These are phyloP conservation scores for Metarhizium robertsii DNA, from an alignment of 2,329 filamentous ascomycete genomes.

Conservation along the genomic window DNA sequence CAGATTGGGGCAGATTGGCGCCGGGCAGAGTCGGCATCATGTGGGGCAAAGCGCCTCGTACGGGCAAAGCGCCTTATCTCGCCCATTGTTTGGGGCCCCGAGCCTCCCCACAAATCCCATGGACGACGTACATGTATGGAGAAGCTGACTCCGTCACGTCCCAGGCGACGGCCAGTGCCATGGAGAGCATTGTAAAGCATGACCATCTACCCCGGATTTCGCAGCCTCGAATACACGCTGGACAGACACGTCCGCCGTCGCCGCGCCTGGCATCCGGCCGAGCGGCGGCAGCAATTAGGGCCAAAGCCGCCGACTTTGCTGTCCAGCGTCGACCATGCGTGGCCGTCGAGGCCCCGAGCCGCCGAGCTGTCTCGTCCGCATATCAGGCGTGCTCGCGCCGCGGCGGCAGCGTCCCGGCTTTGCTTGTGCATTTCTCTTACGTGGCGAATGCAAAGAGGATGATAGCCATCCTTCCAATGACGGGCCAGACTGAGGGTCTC, in stretches of 20 bases:
- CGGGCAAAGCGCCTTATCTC: neutral
- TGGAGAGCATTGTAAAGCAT: neutral
- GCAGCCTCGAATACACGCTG: neutral
- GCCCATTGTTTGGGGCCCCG: neutral
- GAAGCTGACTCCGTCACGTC: too few relatives aligned
- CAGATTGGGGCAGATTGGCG: conserved; percentile 5
- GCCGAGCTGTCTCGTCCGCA: neutral
- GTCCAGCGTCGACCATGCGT: too few relatives aligned
- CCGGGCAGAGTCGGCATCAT: conserved; percentile 15
- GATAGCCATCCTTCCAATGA: conserved; percentile 9
- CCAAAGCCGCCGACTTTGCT: too few relatives aligned
- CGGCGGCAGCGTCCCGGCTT: neutral
- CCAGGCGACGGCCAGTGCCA: neutral
- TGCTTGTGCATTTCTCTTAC: conserved; percentile 14
- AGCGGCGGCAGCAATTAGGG: too few relatives aligned
- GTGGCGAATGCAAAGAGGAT: conserved; percentile 5
- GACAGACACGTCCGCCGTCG: neutral
- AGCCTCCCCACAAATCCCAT: too few relatives aligned
- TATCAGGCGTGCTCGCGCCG: neutral
- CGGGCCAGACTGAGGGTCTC: conserved; percentile 8
- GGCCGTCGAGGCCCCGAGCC: neutral
- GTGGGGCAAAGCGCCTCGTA: conserved; percentile 2
- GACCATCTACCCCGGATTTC: neutral
- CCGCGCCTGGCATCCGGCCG: too few relatives aligned
- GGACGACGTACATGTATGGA: too few relatives aligned